phyloP scores from a whole-genome alignment of 1,139 yeast genomes.

The Candida pseudoviswanathii region DNA sequence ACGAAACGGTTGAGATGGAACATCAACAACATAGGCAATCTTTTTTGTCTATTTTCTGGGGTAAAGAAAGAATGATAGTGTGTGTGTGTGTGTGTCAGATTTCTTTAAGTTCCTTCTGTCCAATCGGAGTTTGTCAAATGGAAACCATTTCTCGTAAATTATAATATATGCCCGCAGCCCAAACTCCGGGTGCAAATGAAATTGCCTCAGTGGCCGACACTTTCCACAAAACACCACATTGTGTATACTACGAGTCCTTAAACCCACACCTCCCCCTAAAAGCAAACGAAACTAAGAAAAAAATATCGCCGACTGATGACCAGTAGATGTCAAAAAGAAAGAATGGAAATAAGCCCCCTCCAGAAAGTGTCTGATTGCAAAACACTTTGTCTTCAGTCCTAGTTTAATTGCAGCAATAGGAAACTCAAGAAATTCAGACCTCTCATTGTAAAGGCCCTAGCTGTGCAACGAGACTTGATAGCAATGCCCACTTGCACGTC shows the following conservation, averaged over 20 bases:
- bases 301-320: too few species aligned
- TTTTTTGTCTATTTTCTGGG: slow-evolving; percentile 4
- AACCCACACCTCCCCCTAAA: not conserved
- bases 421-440: too few species aligned
- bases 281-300: too few species aligned
- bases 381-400: not conserved
- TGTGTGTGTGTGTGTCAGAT: too few species aligned
- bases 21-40: not conserved
- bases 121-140: slow-evolving; percentile 3
- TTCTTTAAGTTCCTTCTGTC: not conserved
- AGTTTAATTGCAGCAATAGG: not conserved
- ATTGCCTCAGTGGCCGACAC: too few species aligned
- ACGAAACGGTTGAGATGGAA: not conserved
- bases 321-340: not conserved
- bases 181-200: not conserved
- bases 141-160: not conserved
- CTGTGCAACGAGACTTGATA: too few species aligned
- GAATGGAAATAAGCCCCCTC: not conserved
- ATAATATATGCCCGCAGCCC: too few species aligned
- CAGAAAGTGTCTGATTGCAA: not conserved
- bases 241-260: not conserved
- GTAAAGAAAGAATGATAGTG: too few species aligned
- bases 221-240: too few species aligned
- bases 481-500: too few species aligned
- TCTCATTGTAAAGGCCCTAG: too few species aligned